Evolutionary conservation across 2,329 filamentous ascomycete species (phyloP).

Genomic region (Aureobasidium sp.): DNA sequence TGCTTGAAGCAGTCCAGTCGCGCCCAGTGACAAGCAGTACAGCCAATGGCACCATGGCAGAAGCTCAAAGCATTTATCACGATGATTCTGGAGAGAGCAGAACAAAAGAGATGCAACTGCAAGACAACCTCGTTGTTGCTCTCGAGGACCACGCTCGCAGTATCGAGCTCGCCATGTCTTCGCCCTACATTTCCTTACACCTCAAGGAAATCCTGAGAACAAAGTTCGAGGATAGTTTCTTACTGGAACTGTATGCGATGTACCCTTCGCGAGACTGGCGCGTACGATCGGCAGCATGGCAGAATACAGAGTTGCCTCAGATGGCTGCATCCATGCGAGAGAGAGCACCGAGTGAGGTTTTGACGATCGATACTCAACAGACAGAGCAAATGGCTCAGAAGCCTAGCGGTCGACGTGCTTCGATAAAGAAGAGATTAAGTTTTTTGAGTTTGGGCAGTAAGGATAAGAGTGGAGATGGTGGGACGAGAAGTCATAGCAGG

Average conservation of each 20-base stretch:
- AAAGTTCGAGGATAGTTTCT: constrained; percentile 41
- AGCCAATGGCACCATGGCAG: neutral
- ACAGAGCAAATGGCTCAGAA: neutral
- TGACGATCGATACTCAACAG: neutral
- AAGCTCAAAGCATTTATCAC: constrained; percentile 28
- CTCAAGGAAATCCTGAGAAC: constrained; percentile 28
- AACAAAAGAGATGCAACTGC: constrained; percentile 47
- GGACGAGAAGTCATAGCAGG: neutral
- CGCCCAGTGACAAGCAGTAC: constrained; percentile 3
- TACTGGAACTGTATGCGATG: constrained; percentile 36
- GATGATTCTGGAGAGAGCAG: constrained; percentile 33
- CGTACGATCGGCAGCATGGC: constrained; percentile 24
- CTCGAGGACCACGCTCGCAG: constrained; percentile 84
- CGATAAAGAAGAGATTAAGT: constrained; percentile 16
- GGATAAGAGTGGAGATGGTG: neutral
- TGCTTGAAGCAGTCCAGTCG: constrained; percentile 47
- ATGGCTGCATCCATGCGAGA: neutral
- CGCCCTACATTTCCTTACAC: constrained; percentile 59
- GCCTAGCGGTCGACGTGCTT: neutral
- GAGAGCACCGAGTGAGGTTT: neutral
- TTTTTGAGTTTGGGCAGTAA: constrained; percentile 15
- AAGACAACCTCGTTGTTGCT: constrained; percentile 75
- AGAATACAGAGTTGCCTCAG: constrained; percentile 7
- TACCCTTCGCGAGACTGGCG: constrained; percentile 28
- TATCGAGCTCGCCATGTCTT: constrained; percentile 70